Evolutionary conservation across 2,329 filamentous ascomycete genomes (phyloP), one percentile per base, ranked within the genome.

Genomic region (Cercospora berteroae): DNA sequence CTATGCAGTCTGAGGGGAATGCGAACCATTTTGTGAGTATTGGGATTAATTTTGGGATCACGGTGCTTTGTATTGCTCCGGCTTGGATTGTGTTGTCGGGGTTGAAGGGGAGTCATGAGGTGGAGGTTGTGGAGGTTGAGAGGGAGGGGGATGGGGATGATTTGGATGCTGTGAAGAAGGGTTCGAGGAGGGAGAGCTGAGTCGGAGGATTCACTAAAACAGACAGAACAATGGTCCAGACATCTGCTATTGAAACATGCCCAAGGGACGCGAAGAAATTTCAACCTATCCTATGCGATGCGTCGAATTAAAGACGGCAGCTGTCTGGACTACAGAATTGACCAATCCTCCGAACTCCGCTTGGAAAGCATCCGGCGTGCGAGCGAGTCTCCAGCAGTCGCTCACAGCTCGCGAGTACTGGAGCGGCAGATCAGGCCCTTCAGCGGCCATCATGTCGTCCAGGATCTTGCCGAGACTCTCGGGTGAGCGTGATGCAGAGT

Each of bases 21-120:
- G 59, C 59, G 23, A 66, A 63, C 5, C 64, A 62, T 29, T 66
- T 62, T 29, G 64, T 63, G 13, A 66, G 64, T 36, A 59, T 66
- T 52, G 64, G 64, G 13, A 20, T 66, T 6, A 66, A 66, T 39
- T 66, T 66, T 63, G 58, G 59, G 3, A 18, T 66, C 13, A 57
- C 59, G 25, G 31, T 62, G 42, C 33, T 66, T 27, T 66, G 64
- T 44, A 27, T 66, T 42, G 12, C 50, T 5, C 64, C 64, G 29
- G 62, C 64, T 16, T 66, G 64, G 64, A 33, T 66, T 33, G 64
- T 66, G 29, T 25, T 66, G 29, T 61, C 57, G 6, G 57, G 57
- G 48, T 18, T 66, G 48, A 31, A 59, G 33, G 62, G 39, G 18
- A 64, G 62, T 50, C 62, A 64, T 59, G 64, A 66, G 55, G 55